Evolutionary conservation across 2,329 filamentous ascomycete species (phyloP).

Genomic region (Geosmithia putterillii): DNA sequence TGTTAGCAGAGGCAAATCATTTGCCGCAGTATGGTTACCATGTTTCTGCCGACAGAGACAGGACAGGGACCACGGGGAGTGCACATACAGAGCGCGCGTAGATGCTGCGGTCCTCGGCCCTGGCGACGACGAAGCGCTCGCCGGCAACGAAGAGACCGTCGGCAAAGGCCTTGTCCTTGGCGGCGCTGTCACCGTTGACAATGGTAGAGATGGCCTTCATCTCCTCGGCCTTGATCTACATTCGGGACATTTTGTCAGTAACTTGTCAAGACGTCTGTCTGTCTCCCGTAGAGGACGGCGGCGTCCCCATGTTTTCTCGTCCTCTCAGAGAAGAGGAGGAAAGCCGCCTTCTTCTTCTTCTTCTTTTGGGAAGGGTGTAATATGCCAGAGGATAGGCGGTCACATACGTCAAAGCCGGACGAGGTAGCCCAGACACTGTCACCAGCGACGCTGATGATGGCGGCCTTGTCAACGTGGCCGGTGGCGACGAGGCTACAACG

Average conservation of each 20-base stretch:
- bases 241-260: neutral
- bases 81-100: slow-evolving; percentile 71
- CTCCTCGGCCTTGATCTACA: slow-evolving; percentile 34
- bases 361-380: neutral
- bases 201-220: slow-evolving; percentile 45
- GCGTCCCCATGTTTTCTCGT: too few relatives aligned
- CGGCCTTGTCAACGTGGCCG: slow-evolving; percentile 70
- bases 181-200: slow-evolving; percentile 28
- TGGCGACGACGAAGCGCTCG: slow-evolving; percentile 67
- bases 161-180: slow-evolving; percentile 53
- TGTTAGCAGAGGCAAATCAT: too few relatives aligned
- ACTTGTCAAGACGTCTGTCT: too few relatives aligned
- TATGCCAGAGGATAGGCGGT: neutral
- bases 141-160: slow-evolving; percentile 67
- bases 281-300: neutral
- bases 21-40: too few relatives aligned
- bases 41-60: neutral
- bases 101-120: slow-evolving; percentile 63
- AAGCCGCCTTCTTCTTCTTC: too few relatives aligned
- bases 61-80: neutral
- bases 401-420: slow-evolving; percentile 58
- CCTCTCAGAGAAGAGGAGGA: too few relatives aligned
- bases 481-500: slow-evolving; percentile 64
- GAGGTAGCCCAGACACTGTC: slow-evolving; percentile 70
- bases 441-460: slow-evolving; percentile 71